Conservation (phyloP, 176 grass and related monocot genomes). For the Eragrostis curvula region DNA sequence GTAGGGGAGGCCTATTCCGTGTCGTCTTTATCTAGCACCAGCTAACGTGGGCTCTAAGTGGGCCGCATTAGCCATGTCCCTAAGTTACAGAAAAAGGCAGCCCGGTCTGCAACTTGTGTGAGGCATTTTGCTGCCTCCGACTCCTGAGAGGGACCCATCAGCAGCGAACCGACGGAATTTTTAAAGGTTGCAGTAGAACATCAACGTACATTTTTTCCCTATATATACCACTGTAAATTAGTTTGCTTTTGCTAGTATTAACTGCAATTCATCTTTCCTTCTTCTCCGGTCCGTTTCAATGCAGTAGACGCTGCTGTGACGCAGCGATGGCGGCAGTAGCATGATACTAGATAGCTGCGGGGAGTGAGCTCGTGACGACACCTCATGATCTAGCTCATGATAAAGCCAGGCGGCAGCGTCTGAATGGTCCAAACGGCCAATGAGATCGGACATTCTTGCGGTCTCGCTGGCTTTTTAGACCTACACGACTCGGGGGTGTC, state of each 20-base stretch:
- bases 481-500: neutral
- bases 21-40: neutral
- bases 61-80: neutral
- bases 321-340: neutral
- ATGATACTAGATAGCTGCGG: neutral
- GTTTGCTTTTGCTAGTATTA: neutral
- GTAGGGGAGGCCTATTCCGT: neutral
- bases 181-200: neutral
- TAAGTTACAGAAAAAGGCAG: neutral
- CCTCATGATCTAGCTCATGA: constrained; percentile 2
- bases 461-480: constrained; percentile 19
- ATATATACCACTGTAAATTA: no score
- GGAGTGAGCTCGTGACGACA: neutral
- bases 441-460: constrained; percentile 11
- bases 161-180: neutral
- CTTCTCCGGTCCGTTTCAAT: neutral
- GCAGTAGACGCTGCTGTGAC: neutral
- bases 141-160: constrained; percentile 12
- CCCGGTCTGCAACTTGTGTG: neutral
- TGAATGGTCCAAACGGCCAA: constrained; percentile 8
- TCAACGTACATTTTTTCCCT: no score
- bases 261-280: neutral
- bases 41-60: neutral
- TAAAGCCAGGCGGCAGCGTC: neutral
- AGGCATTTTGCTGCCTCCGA: neutral